These are phyloP conservation scores for Cicer bijugum DNA, from an alignment of 306 rosid genomes.

Conservation along the genomic window DNA sequence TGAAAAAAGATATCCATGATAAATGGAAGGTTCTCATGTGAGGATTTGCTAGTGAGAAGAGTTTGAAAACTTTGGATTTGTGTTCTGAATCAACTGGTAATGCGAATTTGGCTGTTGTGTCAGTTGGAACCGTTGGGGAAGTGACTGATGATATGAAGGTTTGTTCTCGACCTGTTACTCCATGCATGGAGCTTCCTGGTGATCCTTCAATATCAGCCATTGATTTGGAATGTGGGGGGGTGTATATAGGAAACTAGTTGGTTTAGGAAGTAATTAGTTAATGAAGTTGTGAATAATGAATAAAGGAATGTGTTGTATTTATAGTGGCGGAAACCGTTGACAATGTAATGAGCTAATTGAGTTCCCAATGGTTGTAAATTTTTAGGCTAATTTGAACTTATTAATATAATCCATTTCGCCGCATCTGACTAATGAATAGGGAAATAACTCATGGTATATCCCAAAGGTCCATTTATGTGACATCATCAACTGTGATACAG, in stretches of 20 bases:
- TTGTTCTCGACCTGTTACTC: slow-evolving; percentile 83
- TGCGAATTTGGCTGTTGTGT: slow-evolving; percentile 67
- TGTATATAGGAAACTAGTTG: background rate
- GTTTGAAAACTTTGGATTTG: slow-evolving; percentile 73
- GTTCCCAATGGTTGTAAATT: slow-evolving; percentile 33
- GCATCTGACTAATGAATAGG: slow-evolving; percentile 49
- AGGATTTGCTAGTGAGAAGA: slow-evolving; percentile 77
- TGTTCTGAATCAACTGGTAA: slow-evolving; percentile 86
- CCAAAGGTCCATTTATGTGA: slow-evolving; percentile 63
- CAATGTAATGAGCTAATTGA: slow-evolving; percentile 47
- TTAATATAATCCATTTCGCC: slow-evolving; percentile 54
- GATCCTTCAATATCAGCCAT: slow-evolving; percentile 62
- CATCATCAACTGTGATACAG: slow-evolving; percentile 1
- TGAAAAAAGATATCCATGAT: slow-evolving; percentile 91
- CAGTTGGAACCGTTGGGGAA: slow-evolving; percentile 74
- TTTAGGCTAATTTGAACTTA: background rate
- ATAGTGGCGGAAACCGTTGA: slow-evolving; percentile 53
- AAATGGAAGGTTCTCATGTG: slow-evolving; percentile 98
- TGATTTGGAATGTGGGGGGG: background rate
- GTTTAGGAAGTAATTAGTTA: background rate
- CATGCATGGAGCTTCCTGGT: slow-evolving; percentile 98
- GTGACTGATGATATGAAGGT: slow-evolving; percentile 66
- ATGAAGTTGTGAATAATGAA: slow-evolving; percentile 14
- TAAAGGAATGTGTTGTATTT: slow-evolving; percentile 50
- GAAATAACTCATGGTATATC: slow-evolving; percentile 57